Evolutionary conservation across 116 monocot species (phyloP), one percentile per base, ranked within the genome.

Genomic region (Zostera marina): DNA sequence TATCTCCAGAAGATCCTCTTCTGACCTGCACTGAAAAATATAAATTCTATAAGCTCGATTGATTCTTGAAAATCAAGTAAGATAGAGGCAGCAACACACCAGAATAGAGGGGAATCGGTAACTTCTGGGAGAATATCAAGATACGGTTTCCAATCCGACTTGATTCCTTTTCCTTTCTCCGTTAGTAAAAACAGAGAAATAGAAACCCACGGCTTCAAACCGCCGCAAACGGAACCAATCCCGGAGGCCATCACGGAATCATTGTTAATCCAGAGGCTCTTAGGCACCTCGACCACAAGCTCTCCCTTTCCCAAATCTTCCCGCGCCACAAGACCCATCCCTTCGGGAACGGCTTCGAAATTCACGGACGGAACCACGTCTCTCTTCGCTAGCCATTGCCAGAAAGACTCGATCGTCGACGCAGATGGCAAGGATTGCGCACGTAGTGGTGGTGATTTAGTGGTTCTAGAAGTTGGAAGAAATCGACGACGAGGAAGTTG

Each of bases 81-180:
- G 16, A 23, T 8, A 24, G 12, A 7, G 56, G 20, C 47, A 12
- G 15, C 47, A 57, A 1, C 78, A 67, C 67, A 84, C 87, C 96
- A 96, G 75, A 88, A 88, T 59, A 88, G 70, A 44, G 96, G 70
- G 21, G 89, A 96, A 59, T 85, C 58, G 1, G 96, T 88, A 39
- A 45, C 44, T 16, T 17, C 8, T 7, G 88, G 89, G 9, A 96
- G 82, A 52, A 96, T 67, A 66, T 76, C 66, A 32, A 88, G 54
- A 62, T 96, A 88, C 1, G 84, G 82, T 6, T 49, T 67, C 96
- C 88, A 88, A 41, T 70, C 21, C 21, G 96, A 96, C 24, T 63
- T 68, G 4, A 47, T 47, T 0, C 82, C 84, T 48, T 66, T 32
- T 1, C 55, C 76, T 63, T 46, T 75, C 80, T 96, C 85, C 19